phyloP scores from a whole-genome alignment of 2,329 filamentous ascomycete species.

The Berkeleyomyces basicola region DNA sequence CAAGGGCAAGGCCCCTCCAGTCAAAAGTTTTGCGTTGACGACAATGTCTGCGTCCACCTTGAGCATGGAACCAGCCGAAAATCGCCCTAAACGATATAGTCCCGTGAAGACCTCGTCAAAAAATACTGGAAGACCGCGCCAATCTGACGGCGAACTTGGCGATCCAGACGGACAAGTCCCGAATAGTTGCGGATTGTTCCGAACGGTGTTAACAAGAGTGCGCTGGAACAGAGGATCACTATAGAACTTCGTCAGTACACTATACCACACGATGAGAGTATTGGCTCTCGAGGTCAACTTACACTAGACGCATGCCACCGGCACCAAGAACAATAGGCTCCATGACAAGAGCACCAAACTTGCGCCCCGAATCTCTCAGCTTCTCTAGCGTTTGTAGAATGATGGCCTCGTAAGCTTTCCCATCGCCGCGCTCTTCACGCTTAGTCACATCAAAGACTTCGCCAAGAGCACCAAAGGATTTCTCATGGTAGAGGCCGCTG shows the following conservation, averaged over 20 bases:
- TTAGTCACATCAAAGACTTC: conserved; percentile 43
- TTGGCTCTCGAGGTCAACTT: conserved; percentile 21
- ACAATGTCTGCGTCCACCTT: conserved; percentile 54
- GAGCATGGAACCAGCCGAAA: conserved; percentile 54
- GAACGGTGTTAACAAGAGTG: conserved; percentile 49
- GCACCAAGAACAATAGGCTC: conserved; percentile 70
- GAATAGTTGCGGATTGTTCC: conserved; percentile 41
- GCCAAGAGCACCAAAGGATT: conserved; percentile 30
- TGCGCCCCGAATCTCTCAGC: conserved; percentile 39
- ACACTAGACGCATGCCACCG: conserved; percentile 70
- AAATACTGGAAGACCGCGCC: conserved; percentile 61
- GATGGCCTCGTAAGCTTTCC: conserved; percentile 39
- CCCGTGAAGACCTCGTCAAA: conserved; percentile 85
- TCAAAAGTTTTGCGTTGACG: conserved; percentile 70
- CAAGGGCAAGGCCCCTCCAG: conserved; percentile 62
- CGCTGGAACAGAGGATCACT: conserved; percentile 71
- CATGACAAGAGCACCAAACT: conserved; percentile 62
- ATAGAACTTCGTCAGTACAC: conserved; percentile 9
- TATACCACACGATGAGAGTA: background rate
- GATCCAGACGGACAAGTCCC: conserved; percentile 16
- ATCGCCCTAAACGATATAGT: conserved; percentile 62
- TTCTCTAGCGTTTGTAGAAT: conserved; percentile 38
- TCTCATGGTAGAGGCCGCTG: conserved; percentile 18
- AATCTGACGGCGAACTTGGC: conserved; percentile 24
- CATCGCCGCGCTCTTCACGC: conserved; percentile 29